Percentiles rank a stretch among this genome's conserved stretches.
phyloP scores from a whole-genome alignment of 345 rosid species.

The Mallotus nudiflorus region DNA sequence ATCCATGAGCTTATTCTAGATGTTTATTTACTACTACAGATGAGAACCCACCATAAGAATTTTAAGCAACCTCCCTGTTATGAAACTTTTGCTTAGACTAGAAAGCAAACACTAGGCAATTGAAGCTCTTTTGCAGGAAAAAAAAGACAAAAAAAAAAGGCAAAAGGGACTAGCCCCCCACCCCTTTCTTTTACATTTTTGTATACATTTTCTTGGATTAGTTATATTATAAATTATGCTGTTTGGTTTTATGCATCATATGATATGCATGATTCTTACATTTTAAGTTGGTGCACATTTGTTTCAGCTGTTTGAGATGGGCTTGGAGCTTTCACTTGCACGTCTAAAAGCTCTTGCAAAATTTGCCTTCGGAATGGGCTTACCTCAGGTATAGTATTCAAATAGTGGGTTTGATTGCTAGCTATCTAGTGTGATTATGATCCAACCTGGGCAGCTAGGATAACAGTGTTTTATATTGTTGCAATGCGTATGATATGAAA shows the following conservation, averaged over 20 bases:
- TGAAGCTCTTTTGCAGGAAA: neutral
- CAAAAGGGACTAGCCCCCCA: neutral
- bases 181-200: neutral
- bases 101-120: neutral
- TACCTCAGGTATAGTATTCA: slow-evolving; percentile 71
- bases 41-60: neutral
- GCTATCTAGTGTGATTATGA: slow-evolving; percentile 1
- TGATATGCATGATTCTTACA: slow-evolving; percentile 5
- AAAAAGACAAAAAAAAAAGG: neutral
- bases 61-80: neutral
- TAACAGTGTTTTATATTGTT: neutral
- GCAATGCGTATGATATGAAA: neutral
- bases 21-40: too few relatives aligned
- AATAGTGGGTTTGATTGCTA: slow-evolving; percentile 1
- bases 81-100: neutral
- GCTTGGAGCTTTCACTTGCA: slow-evolving; percentile 94
- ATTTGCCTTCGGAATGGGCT: slow-evolving; percentile 95
- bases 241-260: slow-evolving; percentile 3
- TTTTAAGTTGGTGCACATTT: slow-evolving; percentile 21
- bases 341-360: slow-evolving; percentile 95
- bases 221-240: slow-evolving; percentile 12
- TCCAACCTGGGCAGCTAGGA: neutral
- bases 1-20: neutral
- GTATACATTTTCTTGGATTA: neutral
- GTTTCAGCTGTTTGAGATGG: slow-evolving; percentile 96